phyloP scores from a whole-genome alignment of 352 stramenopile genomes.

The Phytophthora crassamura region DNA sequence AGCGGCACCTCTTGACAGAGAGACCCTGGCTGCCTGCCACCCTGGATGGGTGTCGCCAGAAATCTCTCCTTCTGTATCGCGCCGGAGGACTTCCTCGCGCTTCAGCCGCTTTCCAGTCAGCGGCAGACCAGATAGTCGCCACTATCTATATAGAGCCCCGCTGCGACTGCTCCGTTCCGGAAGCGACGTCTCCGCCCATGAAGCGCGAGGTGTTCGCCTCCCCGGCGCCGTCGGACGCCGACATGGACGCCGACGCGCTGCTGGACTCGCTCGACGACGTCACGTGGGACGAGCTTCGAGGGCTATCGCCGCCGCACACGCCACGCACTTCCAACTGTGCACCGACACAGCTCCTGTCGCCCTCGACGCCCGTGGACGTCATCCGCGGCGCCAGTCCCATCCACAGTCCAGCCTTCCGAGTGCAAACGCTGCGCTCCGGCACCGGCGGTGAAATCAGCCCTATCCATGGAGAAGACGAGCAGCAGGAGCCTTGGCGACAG shows the following conservation, averaged over 20 bases:
- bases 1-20: too few relatives aligned
- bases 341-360: neutral
- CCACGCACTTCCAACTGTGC: neutral
- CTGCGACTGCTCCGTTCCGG: too few relatives aligned
- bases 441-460: constrained; percentile 1
- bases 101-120: too few relatives aligned
- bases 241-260: constrained; percentile 13
- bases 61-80: neutral
- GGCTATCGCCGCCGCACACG: constrained; percentile 2
- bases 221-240: constrained; percentile 2
- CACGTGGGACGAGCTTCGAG: constrained; percentile 28
- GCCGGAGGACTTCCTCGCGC: too few relatives aligned
- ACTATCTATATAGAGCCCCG: too few relatives aligned
- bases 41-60: neutral
- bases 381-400: constrained; percentile 26
- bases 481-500: constrained; percentile 6
- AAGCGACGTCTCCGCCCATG: neutral
- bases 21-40: too few relatives aligned
- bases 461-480: constrained; percentile 24
- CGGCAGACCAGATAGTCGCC: too few relatives aligned
- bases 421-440: constrained; percentile 12
- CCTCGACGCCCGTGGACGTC: constrained; percentile 7
- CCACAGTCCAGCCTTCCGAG: constrained; percentile 9
- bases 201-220: neutral
- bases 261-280: constrained; percentile 24